Evolutionary conservation across 345 rosid genomes (phyloP).

Genomic region (Combretum micranthum): DNA sequence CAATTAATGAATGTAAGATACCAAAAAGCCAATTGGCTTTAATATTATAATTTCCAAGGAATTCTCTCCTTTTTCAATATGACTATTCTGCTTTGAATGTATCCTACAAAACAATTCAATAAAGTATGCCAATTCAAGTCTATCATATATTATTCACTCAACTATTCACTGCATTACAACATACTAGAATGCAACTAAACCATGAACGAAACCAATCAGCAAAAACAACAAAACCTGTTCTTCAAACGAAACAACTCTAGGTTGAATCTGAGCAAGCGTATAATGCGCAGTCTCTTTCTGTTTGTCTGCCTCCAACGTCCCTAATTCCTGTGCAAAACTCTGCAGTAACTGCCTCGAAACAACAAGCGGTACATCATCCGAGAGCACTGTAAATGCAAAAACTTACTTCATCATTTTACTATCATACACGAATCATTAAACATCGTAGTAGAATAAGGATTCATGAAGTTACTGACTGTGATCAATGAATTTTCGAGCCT

Average conservation of each 20-base stretch:
- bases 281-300: conserved; percentile 89
- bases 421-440: not conserved
- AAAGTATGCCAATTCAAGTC: not conserved
- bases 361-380: conserved; percentile 87
- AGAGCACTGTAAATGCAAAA: conserved; percentile 48
- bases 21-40: too few species aligned
- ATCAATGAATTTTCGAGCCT: conserved; percentile 81
- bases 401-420: not conserved
- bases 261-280: conserved; percentile 93
- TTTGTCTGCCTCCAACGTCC: conserved; percentile 64
- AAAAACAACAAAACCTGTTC: conserved; percentile 62
- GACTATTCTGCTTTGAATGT: too few species aligned
- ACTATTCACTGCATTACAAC: not conserved
- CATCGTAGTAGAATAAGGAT: not conserved
- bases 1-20: too few species aligned
- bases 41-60: too few species aligned
- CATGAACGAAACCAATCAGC: not conserved
- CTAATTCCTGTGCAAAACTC: conserved; percentile 77
- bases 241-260: conserved; percentile 93
- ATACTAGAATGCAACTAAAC: conserved; percentile 4
- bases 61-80: too few species aligned
- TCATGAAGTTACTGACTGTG: conserved; percentile 36
- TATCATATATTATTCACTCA: not conserved
- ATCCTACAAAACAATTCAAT: not conserved
- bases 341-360: conserved; percentile 95